These are phyloP conservation scores for Trypanosoma rangeli DNA, from an alignment of 208 protist species.

Conservation along the genomic window DNA sequence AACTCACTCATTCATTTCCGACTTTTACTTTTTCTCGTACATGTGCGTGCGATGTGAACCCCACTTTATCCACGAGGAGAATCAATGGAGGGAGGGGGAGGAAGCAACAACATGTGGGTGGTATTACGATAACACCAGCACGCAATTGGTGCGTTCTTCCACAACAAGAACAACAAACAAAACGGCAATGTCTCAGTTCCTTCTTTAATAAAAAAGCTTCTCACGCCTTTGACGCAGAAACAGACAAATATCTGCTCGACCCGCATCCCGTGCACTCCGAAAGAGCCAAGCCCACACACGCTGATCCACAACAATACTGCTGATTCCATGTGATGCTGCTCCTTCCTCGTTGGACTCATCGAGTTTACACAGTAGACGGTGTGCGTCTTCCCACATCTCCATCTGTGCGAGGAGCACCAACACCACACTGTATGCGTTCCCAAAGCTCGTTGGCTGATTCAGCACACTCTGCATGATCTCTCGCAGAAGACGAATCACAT, in stretches of 20 bases:
- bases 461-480: slow-evolving; percentile 6
- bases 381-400: slow-evolving; percentile 33
- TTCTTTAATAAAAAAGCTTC: slow-evolving; percentile 62
- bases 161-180: too few species aligned
- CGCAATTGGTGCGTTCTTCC: too few species aligned
- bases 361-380: slow-evolving; percentile 15
- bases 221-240: slow-evolving; percentile 55
- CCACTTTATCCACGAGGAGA: background rate
- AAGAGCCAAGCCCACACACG: slow-evolving; percentile 60
- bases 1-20: background rate
- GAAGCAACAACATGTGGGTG: background rate
- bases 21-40: too few species aligned
- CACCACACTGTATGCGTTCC: slow-evolving; percentile 35
- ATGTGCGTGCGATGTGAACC: too few species aligned
- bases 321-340: slow-evolving; percentile 1
- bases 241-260: slow-evolving; percentile 55
- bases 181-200: too few species aligned
- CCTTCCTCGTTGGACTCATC: slow-evolving; percentile 9
- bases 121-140: too few species aligned
- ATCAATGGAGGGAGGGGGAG: background rate
- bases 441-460: slow-evolving; percentile 25
- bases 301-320: slow-evolving; percentile 38
- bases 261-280: slow-evolving; percentile 48
- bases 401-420: slow-evolving; percentile 27
- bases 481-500: slow-evolving; percentile 1